Conservation (phyloP, 495 filamentous ascomycete species). For the Neurospora hispaniola region DNA sequence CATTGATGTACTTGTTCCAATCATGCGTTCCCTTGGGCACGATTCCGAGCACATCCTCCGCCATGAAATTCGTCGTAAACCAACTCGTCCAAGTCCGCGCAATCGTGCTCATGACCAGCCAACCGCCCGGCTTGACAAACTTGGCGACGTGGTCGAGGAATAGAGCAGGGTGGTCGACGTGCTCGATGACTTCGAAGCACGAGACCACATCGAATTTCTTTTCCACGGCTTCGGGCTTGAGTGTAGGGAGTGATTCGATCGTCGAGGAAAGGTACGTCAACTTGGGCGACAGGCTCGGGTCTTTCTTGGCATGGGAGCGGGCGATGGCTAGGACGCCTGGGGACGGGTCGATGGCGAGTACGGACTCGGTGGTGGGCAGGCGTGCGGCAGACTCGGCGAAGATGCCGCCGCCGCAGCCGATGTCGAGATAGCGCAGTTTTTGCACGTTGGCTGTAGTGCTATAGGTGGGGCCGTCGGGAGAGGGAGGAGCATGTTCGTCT, state of each 20-base stretch:
- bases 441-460: slow-evolving; percentile 4
- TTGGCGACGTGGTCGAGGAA: slow-evolving; percentile 60
- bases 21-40: slow-evolving; percentile 92
- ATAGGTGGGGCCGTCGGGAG: slow-evolving; percentile 17
- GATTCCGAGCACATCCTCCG: slow-evolving; percentile 78
- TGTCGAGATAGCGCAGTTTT: slow-evolving; percentile 65
- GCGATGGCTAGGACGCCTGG: slow-evolving; percentile 70
- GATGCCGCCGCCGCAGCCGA: slow-evolving; percentile 94
- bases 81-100: slow-evolving; percentile 78
- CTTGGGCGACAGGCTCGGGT: slow-evolving; percentile 51
- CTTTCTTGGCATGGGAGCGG: slow-evolving; percentile 53
- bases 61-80: slow-evolving; percentile 83
- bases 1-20: slow-evolving; percentile 91
- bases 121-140: slow-evolving; percentile 82
- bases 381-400: slow-evolving; percentile 88
- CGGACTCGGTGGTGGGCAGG: slow-evolving; percentile 50
- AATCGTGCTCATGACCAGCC: slow-evolving; percentile 86
- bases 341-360: slow-evolving; percentile 80
- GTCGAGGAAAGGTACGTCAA: slow-evolving; percentile 60
- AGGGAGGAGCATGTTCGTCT: not conserved
- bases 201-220: slow-evolving; percentile 64
- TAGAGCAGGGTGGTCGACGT: slow-evolving; percentile 58
- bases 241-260: slow-evolving; percentile 54
- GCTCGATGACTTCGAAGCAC: slow-evolving; percentile 90
- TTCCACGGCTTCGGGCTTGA: slow-evolving; percentile 17